Evolutionary conservation across 2,329 filamentous ascomycete genomes (phyloP), one percentile per base, ranked within the genome.

Genomic region (Chlorencoelia australis): DNA sequence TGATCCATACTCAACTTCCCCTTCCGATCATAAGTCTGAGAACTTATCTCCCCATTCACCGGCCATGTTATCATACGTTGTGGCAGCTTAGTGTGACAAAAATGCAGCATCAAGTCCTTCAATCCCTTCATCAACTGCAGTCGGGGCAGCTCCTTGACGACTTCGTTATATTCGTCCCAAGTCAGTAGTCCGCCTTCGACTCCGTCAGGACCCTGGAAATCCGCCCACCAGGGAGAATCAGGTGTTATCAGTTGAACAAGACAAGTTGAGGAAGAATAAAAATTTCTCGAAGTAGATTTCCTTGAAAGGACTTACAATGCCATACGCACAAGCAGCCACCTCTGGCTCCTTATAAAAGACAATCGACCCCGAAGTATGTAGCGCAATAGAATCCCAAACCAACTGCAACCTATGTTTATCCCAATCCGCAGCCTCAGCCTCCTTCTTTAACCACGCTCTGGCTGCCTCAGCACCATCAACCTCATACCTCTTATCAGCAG

Each of bases 401-500:
- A 67, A 60, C 49, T 70, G 66, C 4, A 63, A 41, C 4, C 61
- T 54, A 20, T 59, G 55, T 18, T 59, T 51, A 30, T 64, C 57
- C 62, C 63, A 67, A 3, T 44, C 36, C 9, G 37, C 40, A 7
- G 18, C 11, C 14, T 5, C 14, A 13, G 43, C 43, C n/a, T 16
- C 27, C 20, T 26, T 30, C 9, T 34, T 34, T 29, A 67, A 35
- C 38, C 66, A 67, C 1, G 59, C 46, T 1, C 61, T 50, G 2
- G 66, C 64, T 4, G 58, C 62, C 32, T 63, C 58, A 5, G 65
- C 66, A n/a, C 67, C 63, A 44, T 70, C 66, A 17, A 69, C 64
- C 42, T 70, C 66, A 50, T 69, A 69, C 8, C 66, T 60, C 17
- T 62, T 63, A 48, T 69, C 63, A 1, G 45, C 30, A 26, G 59